These are phyloP conservation scores for Puya raimondii DNA, from an alignment of 176 grass and related monocot genomes.

Conservation along the genomic window DNA sequence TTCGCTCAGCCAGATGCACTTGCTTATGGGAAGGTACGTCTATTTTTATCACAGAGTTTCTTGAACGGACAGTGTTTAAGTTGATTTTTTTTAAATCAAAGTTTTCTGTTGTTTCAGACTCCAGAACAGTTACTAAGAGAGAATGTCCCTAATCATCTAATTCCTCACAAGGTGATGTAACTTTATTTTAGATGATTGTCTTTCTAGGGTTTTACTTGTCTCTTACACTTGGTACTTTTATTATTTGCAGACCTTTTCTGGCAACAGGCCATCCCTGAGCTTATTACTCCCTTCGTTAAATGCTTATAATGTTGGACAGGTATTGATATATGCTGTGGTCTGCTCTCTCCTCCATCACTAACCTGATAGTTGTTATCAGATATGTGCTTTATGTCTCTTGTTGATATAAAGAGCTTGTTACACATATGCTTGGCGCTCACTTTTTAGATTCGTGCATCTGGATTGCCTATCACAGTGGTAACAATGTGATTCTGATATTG, in stretches of 20 bases:
- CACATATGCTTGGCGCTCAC: too few relatives aligned
- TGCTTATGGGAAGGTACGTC: conserved; percentile 90
- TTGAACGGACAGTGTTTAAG: conserved; percentile 11
- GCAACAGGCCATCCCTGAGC: conserved; percentile 82
- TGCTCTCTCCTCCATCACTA: not conserved
- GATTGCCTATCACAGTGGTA: not conserved
- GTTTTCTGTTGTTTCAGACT: conserved; percentile 32
- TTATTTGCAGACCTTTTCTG: conserved; percentile 67
- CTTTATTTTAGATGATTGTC: not conserved
- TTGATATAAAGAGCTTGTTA: too few relatives aligned
- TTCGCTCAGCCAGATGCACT: conserved; percentile 98
- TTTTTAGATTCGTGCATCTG: not conserved
- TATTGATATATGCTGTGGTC: not conserved
- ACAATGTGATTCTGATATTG: not conserved
- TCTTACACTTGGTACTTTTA: conserved; percentile 5
- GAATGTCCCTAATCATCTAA: conserved; percentile 59
- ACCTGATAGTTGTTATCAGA: not conserved
- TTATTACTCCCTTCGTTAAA: conserved; percentile 62
- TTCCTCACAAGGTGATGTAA: conserved; percentile 73
- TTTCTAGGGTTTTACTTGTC: conserved; percentile 17
- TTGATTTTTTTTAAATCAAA: conserved; percentile 14
- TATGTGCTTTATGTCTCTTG: too few relatives aligned
- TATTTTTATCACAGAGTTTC: conserved; percentile 8
- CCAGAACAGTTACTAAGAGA: conserved; percentile 71
- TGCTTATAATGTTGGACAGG: conserved; percentile 87